Conservation (phyloP, 2,329 filamentous ascomycete species). For the Ampelomyces quisqualis region DNA sequence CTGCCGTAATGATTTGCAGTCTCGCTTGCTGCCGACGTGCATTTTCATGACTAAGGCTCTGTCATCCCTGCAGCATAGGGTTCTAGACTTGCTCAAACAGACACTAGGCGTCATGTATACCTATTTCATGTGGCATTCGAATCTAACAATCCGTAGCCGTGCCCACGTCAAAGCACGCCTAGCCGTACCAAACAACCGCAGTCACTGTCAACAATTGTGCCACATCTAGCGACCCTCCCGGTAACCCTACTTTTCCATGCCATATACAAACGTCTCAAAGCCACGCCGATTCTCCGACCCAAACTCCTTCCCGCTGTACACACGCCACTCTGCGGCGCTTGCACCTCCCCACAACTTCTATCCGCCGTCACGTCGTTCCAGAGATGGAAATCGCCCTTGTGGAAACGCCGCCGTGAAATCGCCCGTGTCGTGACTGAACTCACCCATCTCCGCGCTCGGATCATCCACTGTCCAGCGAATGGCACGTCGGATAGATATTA, state of each 20-base stretch:
- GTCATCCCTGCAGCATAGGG: too few species aligned
- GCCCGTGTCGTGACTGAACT: conserved; percentile 29
- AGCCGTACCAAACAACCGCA: too few species aligned
- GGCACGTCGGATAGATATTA: conserved; percentile 15
- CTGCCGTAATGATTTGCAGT: too few species aligned
- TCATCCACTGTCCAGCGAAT: conserved; percentile 6
- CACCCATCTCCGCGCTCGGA: conserved; percentile 4
- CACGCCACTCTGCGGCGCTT: conserved; percentile 30
- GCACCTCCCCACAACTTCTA: conserved; percentile 36
- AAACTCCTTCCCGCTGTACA: conserved; percentile 31
- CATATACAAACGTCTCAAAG: too few species aligned
- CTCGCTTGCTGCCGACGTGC: neutral
- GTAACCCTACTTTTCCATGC: too few species aligned
- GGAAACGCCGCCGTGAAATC: conserved; percentile 39
- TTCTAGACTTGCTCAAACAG: too few species aligned
- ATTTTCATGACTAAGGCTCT: neutral
- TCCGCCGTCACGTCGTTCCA: conserved; percentile 40
- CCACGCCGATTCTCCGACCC: conserved; percentile 21
- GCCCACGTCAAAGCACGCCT: too few species aligned
- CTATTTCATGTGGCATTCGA: too few species aligned
- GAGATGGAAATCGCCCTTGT: conserved; percentile 41
- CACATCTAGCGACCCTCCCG: too few species aligned
- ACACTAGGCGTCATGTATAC: too few species aligned
- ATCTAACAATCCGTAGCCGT: too few species aligned
- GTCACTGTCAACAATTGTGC: too few species aligned